phyloP scores from a whole-genome alignment of 345 rosid species.

The Hypericum perforatum region DNA sequence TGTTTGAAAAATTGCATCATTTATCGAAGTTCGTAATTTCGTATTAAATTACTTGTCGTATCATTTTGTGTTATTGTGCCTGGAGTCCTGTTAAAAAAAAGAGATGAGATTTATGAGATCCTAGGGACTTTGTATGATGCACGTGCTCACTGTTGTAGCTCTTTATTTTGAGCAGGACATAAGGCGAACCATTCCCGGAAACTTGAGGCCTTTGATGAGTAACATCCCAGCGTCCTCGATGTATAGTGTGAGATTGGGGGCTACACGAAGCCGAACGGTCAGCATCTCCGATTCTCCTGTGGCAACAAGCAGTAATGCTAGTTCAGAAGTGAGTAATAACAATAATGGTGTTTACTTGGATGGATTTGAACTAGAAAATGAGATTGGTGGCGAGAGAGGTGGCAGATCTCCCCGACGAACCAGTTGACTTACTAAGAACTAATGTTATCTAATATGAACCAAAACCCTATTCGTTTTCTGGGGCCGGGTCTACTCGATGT shows the following conservation, averaged over 20 bases:
- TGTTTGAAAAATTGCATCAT: neutral
- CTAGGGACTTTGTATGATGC: neutral
- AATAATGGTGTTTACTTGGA: slow-evolving; percentile 58
- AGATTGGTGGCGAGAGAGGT: slow-evolving; percentile 51
- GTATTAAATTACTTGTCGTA: neutral
- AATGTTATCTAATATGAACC: neutral
- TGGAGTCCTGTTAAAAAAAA: no score
- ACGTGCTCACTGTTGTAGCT: neutral
- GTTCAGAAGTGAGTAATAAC: slow-evolving; percentile 85
- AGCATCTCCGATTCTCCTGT: slow-evolving; percentile 88
- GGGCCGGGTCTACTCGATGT: slow-evolving; percentile 13
- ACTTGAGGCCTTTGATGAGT: slow-evolving; percentile 78
- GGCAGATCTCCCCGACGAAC: slow-evolving; percentile 58
- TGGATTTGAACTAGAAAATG: slow-evolving; percentile 52
- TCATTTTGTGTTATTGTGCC: no score
- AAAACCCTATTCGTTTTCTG: no score
- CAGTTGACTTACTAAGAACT: slow-evolving; percentile 32
- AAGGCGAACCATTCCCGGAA: slow-evolving; percentile 82
- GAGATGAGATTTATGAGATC: no score
- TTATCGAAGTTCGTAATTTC: neutral
- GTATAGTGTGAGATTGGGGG: slow-evolving; percentile 94
- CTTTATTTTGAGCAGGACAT: slow-evolving; percentile 52
- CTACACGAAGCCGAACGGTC: slow-evolving; percentile 43
- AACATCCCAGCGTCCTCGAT: slow-evolving; percentile 94
- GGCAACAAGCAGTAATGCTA: slow-evolving; percentile 96